Evolutionary conservation across 192 early-diverging fungal species (phyloP), one percentile per base, ranked within the genome.

Genomic region (Rhizoclosmatium globosum): DNA sequence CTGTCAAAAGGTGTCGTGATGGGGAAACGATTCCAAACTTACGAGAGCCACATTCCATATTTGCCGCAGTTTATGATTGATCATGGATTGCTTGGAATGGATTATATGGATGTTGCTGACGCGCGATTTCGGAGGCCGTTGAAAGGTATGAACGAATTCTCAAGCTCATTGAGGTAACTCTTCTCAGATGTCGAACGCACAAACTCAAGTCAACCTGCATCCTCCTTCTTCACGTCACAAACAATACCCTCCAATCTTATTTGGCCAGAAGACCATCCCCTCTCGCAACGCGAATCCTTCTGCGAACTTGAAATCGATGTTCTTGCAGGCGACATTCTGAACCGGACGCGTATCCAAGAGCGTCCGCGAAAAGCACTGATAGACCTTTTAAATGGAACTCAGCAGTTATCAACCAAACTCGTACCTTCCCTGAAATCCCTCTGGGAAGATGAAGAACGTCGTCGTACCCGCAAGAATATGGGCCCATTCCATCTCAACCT

Each of bases 11-110:
- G 95, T 2, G 92, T 89, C 2, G 87, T 96, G 3, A 89, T 96
- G 90, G 89, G 88, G 4, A 87, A 82, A 0, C 59, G 65, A 7
- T 92, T 93, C 68, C 88, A 95, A n/a, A 87, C 92, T 2, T 92
- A 90, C 76, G 96, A 95, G 81, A 84, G 93, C 7, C 96, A 98
- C 81, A 80, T 98, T 46, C 89, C 94, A 0, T 96, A 93, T 73
- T 81, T 89, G 2, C 79, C 94, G 19, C 96, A 98, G 86, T 96
- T 96, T 74, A 84, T 95, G 66, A 87, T 96, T 64, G 95, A 98
- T 71, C 92, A 92, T 77, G 95, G 95, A 62, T 81, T 98, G 19
- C 93, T 92, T 71, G 95, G 95, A 1, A 95, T 96, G 94, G 92
- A 92, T 47, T 94, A 90, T 87, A 82, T 96, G 13, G 81, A 91